A percentile compares a stretch with the other conserved stretches of the same genome.
Conservation (phyloP, 1,284 basidiomycete species). For the Ganoderma leucocontextum region DNA sequence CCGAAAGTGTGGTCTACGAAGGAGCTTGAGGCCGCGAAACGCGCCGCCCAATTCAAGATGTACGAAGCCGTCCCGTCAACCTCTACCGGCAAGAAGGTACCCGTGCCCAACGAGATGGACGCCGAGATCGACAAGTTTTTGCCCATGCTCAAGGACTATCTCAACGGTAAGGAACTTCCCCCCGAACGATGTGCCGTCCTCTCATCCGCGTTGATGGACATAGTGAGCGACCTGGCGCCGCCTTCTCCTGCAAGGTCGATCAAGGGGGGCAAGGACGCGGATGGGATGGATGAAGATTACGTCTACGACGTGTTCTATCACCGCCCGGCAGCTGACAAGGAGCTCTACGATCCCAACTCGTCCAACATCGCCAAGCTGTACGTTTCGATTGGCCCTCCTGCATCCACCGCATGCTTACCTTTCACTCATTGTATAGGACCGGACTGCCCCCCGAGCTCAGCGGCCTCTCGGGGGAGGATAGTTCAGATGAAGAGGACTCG, state of each 20-base stretch:
- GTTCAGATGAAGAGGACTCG: conserved; percentile 76
- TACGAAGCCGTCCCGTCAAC: conserved; percentile 71
- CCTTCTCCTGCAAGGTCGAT: conserved; percentile 26
- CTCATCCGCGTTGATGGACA: conserved; percentile 32
- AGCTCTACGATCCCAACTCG: conserved; percentile 56
- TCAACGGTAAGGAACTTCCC: conserved; percentile 57
- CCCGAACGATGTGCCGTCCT: not conserved
- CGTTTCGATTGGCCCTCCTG: too few species aligned
- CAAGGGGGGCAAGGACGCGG: conserved; percentile 15
- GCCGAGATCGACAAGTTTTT: conserved; percentile 78
- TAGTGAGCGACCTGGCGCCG: conserved; percentile 31
- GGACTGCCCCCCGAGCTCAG: conserved; percentile 63
- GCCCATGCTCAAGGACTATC: conserved; percentile 74
- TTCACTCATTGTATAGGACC: conserved; percentile 49
- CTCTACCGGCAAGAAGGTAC: conserved; percentile 30
- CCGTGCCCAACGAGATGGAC: conserved; percentile 49
- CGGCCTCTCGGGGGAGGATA: conserved; percentile 61
- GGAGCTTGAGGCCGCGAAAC: conserved; percentile 44
- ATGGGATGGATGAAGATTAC: conserved; percentile 57
- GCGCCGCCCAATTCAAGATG: conserved; percentile 56
- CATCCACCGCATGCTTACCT: conserved; percentile 12
- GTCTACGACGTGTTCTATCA: conserved; percentile 85
- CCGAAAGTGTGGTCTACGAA: conserved; percentile 64
- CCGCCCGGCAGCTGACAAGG: conserved; percentile 61
- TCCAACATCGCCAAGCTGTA: conserved; percentile 74